Evolutionary conservation across 306 rosid genomes (phyloP).

Genomic region (Geum urbanum): DNA sequence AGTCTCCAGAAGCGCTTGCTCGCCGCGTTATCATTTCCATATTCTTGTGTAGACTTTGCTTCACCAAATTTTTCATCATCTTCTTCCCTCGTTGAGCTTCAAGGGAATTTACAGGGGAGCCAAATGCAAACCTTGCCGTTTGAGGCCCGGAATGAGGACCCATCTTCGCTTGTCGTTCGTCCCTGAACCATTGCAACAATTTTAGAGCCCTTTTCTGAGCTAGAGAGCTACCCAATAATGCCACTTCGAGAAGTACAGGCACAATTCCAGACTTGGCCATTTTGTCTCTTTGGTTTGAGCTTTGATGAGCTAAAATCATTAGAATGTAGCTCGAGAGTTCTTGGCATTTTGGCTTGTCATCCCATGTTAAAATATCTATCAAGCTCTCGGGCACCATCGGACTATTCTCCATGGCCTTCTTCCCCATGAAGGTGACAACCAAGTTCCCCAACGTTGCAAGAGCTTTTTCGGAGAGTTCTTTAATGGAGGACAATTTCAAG

Average conservation of each 20-base stretch:
- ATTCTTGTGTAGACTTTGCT: slow-evolving; percentile 72
- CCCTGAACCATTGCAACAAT: slow-evolving; percentile 79
- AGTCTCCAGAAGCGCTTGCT: slow-evolving; percentile 56
- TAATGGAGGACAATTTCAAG: slow-evolving; percentile 36
- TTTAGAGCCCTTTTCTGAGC: slow-evolving; percentile 89
- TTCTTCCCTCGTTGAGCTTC: slow-evolving; percentile 65
- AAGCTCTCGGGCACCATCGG: slow-evolving; percentile 53
- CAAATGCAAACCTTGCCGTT: slow-evolving; percentile 53
- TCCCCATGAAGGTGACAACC: slow-evolving; percentile 75
- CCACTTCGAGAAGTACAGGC: slow-evolving; percentile 66
- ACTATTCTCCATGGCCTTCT: slow-evolving; percentile 65
- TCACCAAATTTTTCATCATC: slow-evolving; percentile 90
- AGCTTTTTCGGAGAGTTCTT: slow-evolving; percentile 62
- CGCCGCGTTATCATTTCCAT: slow-evolving; percentile 77
- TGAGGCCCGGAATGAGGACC: slow-evolving; percentile 97
- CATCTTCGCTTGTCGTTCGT: slow-evolving; percentile 66
- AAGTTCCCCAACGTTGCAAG: slow-evolving; percentile 75
- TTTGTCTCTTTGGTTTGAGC: slow-evolving; percentile 68
- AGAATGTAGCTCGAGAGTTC: slow-evolving; percentile 74
- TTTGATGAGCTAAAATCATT: slow-evolving; percentile 90
- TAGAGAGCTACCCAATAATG: slow-evolving; percentile 66
- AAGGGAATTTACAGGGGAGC: slow-evolving; percentile 51
- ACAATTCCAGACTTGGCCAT: slow-evolving; percentile 75
- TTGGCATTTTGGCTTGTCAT: slow-evolving; percentile 69
- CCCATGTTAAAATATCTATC: slow-evolving; percentile 84